A percentile compares a stretch with the other conserved stretches of the same genome.
Evolutionary conservation across 2,329 filamentous ascomycete genomes (phyloP).

Genomic region (Fusarium sp.): DNA sequence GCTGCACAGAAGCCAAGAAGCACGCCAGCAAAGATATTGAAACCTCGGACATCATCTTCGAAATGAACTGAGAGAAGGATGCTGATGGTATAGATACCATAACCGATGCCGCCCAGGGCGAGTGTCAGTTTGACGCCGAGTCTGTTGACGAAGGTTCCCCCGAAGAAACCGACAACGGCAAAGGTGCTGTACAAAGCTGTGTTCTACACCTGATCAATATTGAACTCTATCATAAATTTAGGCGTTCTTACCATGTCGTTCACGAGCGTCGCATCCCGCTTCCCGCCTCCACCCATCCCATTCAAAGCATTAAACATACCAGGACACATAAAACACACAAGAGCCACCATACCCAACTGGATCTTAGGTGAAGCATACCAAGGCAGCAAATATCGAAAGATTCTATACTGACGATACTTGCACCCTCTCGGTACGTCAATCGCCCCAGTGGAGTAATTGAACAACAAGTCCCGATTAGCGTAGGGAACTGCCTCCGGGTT

Average conservation of each 20-base stretch:
- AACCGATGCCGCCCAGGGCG: conserved; percentile 78
- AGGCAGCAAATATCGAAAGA: conserved; percentile 26
- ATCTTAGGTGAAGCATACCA: conserved; percentile 80
- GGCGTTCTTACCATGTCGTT: conserved; percentile 43
- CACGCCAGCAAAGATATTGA: conserved; percentile 74
- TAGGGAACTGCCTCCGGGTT: conserved; percentile 32
- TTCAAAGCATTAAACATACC: conserved; percentile 77
- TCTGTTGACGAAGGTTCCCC: conserved; percentile 80
- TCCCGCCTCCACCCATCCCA: conserved; percentile 70
- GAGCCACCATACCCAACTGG: conserved; percentile 74
- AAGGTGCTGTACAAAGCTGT: conserved; percentile 78
- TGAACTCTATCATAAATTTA: rapidly evolving
- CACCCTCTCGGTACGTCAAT: conserved; percentile 27
- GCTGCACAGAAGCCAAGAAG: conserved; percentile 82
- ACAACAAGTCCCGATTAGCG: not conserved
- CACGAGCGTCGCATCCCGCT: conserved; percentile 59
- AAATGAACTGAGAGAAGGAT: conserved; percentile 76
- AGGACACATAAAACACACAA: conserved; percentile 70
- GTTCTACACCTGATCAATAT: not conserved
- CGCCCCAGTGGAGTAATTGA: conserved; percentile 26
- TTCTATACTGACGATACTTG: conserved; percentile 33
- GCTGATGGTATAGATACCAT: conserved; percentile 74
- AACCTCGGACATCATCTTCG: conserved; percentile 43
- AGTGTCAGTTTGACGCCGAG: conserved; percentile 75
- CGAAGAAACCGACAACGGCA: conserved; percentile 73